Percentiles rank a stretch among this genome's conserved stretches.
Conservation (phyloP, 2,329 filamentous ascomycete species). For the Corniculantispora saksenae region DNA sequence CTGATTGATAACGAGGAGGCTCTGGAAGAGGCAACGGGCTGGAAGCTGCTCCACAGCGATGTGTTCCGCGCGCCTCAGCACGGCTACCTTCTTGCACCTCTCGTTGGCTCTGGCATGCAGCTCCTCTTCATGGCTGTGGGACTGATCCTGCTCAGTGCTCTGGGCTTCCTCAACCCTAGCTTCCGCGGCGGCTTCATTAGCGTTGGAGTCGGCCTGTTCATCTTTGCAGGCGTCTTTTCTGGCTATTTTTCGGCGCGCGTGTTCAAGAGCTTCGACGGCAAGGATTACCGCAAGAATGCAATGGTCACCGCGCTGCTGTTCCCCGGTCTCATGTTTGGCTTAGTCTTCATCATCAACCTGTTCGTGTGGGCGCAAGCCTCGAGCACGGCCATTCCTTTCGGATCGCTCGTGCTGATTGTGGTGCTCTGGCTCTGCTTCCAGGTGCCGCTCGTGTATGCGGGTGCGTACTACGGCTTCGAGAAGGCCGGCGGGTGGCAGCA, state of each 20-base stretch:
- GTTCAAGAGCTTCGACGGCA: conserved; percentile 80
- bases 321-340: conserved; percentile 73
- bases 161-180: conserved; percentile 80
- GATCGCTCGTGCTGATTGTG: conserved; percentile 71
- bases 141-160: conserved; percentile 69
- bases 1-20: conserved; percentile 56
- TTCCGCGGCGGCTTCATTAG: conserved; percentile 89
- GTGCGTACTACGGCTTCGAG: conserved; percentile 75
- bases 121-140: conserved; percentile 79
- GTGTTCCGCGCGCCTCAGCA: conserved; percentile 75
- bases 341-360: conserved; percentile 79
- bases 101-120: conserved; percentile 85
- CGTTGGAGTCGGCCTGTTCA: conserved; percentile 78
- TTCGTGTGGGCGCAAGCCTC: conserved; percentile 91
- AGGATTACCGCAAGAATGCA: conserved; percentile 74
- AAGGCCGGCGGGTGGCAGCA: conserved; percentile 72
- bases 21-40: conserved; percentile 79
- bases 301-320: conserved; percentile 76
- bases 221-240: conserved; percentile 80
- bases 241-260: conserved; percentile 84
- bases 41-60: conserved; percentile 87
- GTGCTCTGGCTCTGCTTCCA: conserved; percentile 84
- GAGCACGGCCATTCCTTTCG: conserved; percentile 82
- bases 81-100: conserved; percentile 73
- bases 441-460: conserved; percentile 78